Conservation (phyloP, 495 filamentous ascomycete species). For the Bacidia gigantensis region DNA sequence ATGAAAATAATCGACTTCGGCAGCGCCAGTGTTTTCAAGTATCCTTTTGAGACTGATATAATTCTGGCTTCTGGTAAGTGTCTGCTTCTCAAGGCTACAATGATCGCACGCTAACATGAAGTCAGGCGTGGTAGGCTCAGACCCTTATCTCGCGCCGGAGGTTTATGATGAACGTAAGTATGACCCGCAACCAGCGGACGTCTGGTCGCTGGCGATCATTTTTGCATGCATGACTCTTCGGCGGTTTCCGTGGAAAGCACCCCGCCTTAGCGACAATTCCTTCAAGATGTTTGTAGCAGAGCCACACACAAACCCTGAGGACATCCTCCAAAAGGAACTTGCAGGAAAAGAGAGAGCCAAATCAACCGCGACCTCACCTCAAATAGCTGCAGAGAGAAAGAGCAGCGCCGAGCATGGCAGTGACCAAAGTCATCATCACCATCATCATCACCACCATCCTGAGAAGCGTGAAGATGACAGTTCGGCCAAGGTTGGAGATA, state of each 20-base stretch:
- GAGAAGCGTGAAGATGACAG: slow-evolving; percentile 15
- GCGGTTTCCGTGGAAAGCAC: slow-evolving; percentile 95
- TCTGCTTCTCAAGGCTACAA: slow-evolving; percentile 9
- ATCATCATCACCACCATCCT: slow-evolving; percentile 19
- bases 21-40: slow-evolving; percentile 89
- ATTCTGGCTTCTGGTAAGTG: slow-evolving; percentile 73
- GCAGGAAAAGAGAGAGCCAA: slow-evolving; percentile 15
- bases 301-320: slow-evolving; percentile 33
- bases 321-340: slow-evolving; percentile 19
- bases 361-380: slow-evolving; percentile 11
- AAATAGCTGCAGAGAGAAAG: slow-evolving; percentile 8
- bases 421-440: slow-evolving; percentile 17
- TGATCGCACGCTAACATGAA: slow-evolving; percentile 10
- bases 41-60: slow-evolving; percentile 90
- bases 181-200: slow-evolving; percentile 84
- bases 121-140: slow-evolving; percentile 87
- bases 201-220: slow-evolving; percentile 97
- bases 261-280: slow-evolving; percentile 81
- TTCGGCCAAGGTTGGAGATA: slow-evolving; percentile 17
- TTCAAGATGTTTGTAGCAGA: slow-evolving; percentile 81
- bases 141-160: slow-evolving; percentile 93
- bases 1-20: slow-evolving; percentile 99
- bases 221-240: slow-evolving; percentile 98
- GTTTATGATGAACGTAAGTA: slow-evolving; percentile 93
- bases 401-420: slow-evolving; percentile 9